Base-by-base conservation (phyloP, 345 rosid genomes). In the Cardamine chenopodiifolia region DNA sequence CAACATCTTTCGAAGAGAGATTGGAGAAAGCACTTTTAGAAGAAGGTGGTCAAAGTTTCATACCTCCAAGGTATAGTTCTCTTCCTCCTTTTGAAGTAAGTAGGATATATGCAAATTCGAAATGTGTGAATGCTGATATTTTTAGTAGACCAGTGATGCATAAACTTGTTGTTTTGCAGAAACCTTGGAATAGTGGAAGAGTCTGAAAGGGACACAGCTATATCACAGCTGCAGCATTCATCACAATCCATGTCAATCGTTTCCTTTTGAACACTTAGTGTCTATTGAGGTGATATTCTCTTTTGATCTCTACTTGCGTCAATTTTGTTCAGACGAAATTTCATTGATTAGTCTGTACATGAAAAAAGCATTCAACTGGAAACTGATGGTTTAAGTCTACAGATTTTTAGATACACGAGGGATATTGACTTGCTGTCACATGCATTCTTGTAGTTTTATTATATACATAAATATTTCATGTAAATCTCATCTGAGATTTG, bases 1-100 rank as follows among this genome's bases (percentile, higher is more conserved):
- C 91, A 10, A 91, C 98, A 11, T 85, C 94, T 55, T 93, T 93
- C 23, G 98, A 93, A 64, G 97, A 91, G 85, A 93, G 98, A 83
- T 71, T 93, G 62, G 98, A 93, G 76, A 93, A 91, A 85, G 98
- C 97, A 17, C 67, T 93, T 62, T 91, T 93, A 12, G 92, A 88
- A 42, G 79, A 74, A 66, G 52, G 66, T 39, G 42, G 44, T 62
- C 15, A 65, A 13, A 19, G 72, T 57, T 57, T 57, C 63, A 64
- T 39, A 39, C 40, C 71, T 47, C 22, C 32, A 32, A 26, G 58
- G 73, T 77, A 54, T 31, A 44, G 15, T 9, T 19, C 6, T 26
- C 60, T 75, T 47, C 49, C 32, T 47, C 11, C 48, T 22, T 58
- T 57, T 3, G 9, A 42, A 17, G 3, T 7, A 20, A n/a, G 10